Evolutionary conservation across 306 rosid species (phyloP).

Genomic region (Dalbergia oliveri): DNA sequence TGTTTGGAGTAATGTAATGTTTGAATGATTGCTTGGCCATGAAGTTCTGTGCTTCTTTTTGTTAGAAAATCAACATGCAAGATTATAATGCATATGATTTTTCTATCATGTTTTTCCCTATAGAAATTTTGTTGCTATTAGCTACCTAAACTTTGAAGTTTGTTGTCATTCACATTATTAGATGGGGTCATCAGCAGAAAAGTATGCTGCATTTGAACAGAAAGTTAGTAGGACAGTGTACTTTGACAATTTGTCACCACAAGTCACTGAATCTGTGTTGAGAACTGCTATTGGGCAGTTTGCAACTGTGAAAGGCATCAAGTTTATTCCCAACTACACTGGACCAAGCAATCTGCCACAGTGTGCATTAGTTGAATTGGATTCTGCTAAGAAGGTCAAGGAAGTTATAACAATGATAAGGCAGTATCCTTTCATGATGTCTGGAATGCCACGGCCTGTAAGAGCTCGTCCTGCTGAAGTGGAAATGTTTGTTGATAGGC

Average conservation of each 20-base stretch:
- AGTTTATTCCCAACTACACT: conserved; percentile 71
- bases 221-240: conserved; percentile 72
- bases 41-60: background rate
- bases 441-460: conserved; percentile 91
- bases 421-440: conserved; percentile 77
- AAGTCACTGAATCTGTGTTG: conserved; percentile 78
- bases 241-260: conserved; percentile 78
- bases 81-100: conserved; percentile 8
- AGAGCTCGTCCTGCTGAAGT: conserved; percentile 62
- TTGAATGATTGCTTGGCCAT: background rate
- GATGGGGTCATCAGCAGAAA: conserved; percentile 64
- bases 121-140: background rate
- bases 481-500: conserved; percentile 85
- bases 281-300: conserved; percentile 77
- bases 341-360: conserved; percentile 60
- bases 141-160: conserved; percentile 5
- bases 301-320: conserved; percentile 64
- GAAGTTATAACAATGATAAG: conserved; percentile 51
- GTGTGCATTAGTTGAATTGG: conserved; percentile 80
- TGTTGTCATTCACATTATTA: conserved; percentile 11
- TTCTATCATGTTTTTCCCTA: background rate
- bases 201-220: conserved; percentile 71
- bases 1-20: background rate
- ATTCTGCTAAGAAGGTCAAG: conserved; percentile 59
- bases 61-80: conserved; percentile 2